Percentiles rank a stretch among this genome's conserved stretches.
phyloP scores from a whole-genome alignment of 2,329 filamentous ascomycete genomes.

The Ceratocystis cubensis region DNA sequence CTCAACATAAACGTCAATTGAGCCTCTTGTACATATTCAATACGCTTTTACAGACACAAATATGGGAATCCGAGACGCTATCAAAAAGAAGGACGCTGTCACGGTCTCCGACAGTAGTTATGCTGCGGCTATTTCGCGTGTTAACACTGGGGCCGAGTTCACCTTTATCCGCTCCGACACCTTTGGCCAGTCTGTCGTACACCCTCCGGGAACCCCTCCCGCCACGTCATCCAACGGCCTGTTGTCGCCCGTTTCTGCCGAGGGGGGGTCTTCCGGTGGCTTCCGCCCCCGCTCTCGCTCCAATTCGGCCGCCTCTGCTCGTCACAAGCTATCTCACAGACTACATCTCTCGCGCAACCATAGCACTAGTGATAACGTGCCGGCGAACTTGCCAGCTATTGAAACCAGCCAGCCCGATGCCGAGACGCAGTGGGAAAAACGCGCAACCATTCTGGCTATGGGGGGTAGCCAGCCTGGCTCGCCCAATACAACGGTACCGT shows the following conservation, averaged over 20 bases:
- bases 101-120: slow-evolving; percentile 28
- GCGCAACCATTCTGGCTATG: slow-evolving; percentile 68
- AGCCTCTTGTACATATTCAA: neutral
- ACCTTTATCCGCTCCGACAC: slow-evolving; percentile 80
- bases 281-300: slow-evolving; percentile 31
- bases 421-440: slow-evolving; percentile 80
- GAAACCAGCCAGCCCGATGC: slow-evolving; percentile 30
- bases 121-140: slow-evolving; percentile 30
- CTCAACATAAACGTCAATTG: neutral
- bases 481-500: slow-evolving; percentile 24
- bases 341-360: slow-evolving; percentile 51
- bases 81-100: slow-evolving; percentile 42
- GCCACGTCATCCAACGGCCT: slow-evolving; percentile 14
- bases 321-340: slow-evolving; percentile 51
- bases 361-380: slow-evolving; percentile 59
- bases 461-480: slow-evolving; percentile 29
- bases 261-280: slow-evolving; percentile 14
- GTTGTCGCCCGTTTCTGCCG: slow-evolving; percentile 15
- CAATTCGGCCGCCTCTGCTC: slow-evolving; percentile 35
- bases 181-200: slow-evolving; percentile 62
- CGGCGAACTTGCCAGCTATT: slow-evolving; percentile 67
- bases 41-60: slow-evolving; percentile 15
- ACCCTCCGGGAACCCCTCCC: slow-evolving; percentile 42
- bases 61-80: slow-evolving; percentile 42
- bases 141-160: slow-evolving; percentile 49